A percentile compares a stretch with the other conserved stretches of the same genome.
Conservation (phyloP, 768 basidiomycete genomes). For the Chalciporus piperatus region DNA sequence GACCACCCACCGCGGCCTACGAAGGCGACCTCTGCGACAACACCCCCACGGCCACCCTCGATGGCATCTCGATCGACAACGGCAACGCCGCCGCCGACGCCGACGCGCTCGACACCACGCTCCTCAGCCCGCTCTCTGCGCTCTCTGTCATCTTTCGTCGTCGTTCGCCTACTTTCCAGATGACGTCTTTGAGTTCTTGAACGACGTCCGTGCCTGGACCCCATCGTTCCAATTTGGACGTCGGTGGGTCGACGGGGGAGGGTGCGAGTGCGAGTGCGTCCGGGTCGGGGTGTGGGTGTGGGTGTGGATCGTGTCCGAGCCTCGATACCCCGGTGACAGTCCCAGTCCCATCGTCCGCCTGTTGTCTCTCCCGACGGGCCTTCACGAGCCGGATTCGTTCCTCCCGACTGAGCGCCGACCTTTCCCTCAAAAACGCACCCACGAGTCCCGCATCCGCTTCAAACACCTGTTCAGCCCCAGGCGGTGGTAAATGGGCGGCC, state of each 20-base stretch:
- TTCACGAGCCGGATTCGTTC: conserved; percentile 67
- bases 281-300: too few species aligned
- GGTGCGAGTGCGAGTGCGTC: not conserved
- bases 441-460: conserved; percentile 53
- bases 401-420: conserved; percentile 66
- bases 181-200: conserved; percentile 81
- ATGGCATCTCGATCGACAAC: conserved; percentile 24
- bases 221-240: conserved; percentile 45
- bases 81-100: conserved; percentile 7
- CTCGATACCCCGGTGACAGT: too few species aligned
- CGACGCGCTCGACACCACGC: conserved; percentile 5
- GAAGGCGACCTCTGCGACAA: conserved; percentile 31
- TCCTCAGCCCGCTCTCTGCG: conserved; percentile 15
- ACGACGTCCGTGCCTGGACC: conserved; percentile 79
- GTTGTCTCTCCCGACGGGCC: conserved; percentile 43
- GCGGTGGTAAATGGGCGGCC: conserved; percentile 56
- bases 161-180: conserved; percentile 79
- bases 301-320: too few species aligned
- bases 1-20: too few species aligned
- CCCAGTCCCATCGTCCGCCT: too few species aligned
- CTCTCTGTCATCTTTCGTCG: conserved; percentile 48
- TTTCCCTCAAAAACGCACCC: conserved; percentile 47
- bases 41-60: conserved; percentile 33
- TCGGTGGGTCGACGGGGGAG: conserved; percentile 2
- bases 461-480: conserved; percentile 80